These are phyloP conservation scores for Linnemannia hyalina DNA, from an alignment of 192 early-diverging fungal species.

Conservation along the genomic window DNA sequence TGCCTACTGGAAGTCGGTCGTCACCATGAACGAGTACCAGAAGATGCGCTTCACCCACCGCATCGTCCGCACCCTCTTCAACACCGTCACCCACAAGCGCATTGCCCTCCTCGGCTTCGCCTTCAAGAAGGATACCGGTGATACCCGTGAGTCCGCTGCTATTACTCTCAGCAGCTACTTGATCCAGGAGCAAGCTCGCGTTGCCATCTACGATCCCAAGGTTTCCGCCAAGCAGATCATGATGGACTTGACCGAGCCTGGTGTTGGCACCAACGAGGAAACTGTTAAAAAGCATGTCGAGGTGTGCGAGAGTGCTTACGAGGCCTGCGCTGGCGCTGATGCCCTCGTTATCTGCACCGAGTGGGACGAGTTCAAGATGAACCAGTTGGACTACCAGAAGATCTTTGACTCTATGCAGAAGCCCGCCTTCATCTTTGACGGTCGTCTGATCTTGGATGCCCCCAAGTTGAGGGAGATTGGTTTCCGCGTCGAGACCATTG, in stretches of 20 bases:
- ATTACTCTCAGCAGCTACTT: constrained; percentile 86
- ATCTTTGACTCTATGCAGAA: constrained; percentile 82
- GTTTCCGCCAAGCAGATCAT: constrained; percentile 79
- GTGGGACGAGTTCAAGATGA: constrained; percentile 91
- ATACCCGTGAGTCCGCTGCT: constrained; percentile 94
- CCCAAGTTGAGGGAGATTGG: constrained; percentile 79
- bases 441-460: constrained; percentile 83
- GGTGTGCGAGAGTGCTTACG: constrained; percentile 75
- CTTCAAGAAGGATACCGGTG: constrained; percentile 95
- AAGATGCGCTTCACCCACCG: constrained; percentile 84
- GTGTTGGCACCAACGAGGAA: constrained; percentile 61
- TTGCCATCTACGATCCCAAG: constrained; percentile 94
- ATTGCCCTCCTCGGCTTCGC: constrained; percentile 92
- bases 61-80: constrained; percentile 80
- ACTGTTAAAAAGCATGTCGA: constrained; percentile 72
- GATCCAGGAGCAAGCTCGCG: constrained; percentile 79
- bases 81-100: constrained; percentile 84
- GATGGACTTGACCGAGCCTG: constrained; percentile 73
- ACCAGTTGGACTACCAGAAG: constrained; percentile 72
- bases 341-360: constrained; percentile 88
- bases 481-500: constrained; percentile 81
- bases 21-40: constrained; percentile 93
- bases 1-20: constrained; percentile 93
- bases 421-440: constrained; percentile 93
- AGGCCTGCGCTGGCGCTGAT: constrained; percentile 77